A percentile compares a stretch with the other conserved stretches of the same genome.
These are phyloP conservation scores for Neurospora sp. DNA, from an alignment of 495 filamentous ascomycete species.

Conservation along the genomic window DNA sequence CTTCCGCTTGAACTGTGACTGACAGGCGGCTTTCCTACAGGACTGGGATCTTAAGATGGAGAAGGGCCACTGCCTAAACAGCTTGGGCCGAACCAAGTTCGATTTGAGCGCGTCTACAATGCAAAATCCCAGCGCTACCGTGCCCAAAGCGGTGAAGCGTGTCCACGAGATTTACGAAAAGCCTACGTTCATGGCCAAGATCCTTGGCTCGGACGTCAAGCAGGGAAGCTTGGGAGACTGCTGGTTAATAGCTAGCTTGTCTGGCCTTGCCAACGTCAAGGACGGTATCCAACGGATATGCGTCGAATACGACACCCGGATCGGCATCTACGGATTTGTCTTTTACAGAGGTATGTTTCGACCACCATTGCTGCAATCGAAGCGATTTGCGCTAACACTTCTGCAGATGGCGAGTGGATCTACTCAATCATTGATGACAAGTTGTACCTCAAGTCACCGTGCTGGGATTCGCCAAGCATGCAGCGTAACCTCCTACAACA, in stretches of 20 bases:
- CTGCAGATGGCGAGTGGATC: constrained; percentile 78
- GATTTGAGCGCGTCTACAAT: constrained; percentile 27
- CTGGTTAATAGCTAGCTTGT: constrained; percentile 86
- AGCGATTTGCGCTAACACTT: neutral
- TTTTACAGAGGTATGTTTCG: constrained; percentile 53
- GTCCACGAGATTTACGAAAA: constrained; percentile 82
- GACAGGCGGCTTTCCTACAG: constrained; percentile 17
- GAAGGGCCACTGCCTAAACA: constrained; percentile 37
- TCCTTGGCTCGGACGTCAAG: constrained; percentile 68
- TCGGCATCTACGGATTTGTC: constrained; percentile 93
- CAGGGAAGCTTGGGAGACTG: constrained; percentile 80
- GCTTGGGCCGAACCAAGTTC: constrained; percentile 33
- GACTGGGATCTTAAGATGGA: constrained; percentile 43
- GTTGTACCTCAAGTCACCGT: constrained; percentile 70
- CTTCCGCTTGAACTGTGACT: neutral
- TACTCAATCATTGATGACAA: constrained; percentile 79
- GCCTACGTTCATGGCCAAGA: constrained; percentile 70
- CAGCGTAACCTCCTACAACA: constrained; percentile 42
- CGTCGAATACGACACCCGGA: constrained; percentile 59
- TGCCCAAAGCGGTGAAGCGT: constrained; percentile 58
- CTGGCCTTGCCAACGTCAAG: constrained; percentile 68
- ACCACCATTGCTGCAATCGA: neutral
- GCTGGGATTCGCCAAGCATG: constrained; percentile 58
- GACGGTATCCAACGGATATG: constrained; percentile 72
- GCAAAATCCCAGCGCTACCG: constrained; percentile 28